A percentile compares a stretch with the other conserved stretches of the same genome.
Conservation (phyloP, 2,329 filamentous ascomycete genomes). For the Calonectria pseudoturangicola region DNA sequence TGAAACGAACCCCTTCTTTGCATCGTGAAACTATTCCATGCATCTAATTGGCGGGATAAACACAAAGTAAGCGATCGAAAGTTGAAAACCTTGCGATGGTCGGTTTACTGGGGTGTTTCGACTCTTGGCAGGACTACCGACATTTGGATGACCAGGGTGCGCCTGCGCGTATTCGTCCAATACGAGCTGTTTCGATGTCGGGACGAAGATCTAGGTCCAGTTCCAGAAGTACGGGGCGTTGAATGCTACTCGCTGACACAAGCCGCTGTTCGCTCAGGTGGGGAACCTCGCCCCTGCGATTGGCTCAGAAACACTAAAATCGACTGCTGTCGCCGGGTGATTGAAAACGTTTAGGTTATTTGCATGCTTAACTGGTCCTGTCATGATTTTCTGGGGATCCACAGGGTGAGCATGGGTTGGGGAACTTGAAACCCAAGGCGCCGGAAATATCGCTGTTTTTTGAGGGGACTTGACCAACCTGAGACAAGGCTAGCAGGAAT, state of each 20-base stretch:
- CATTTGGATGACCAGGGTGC: neutral
- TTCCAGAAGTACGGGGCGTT: neutral
- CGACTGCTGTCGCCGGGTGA: neutral
- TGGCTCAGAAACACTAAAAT: neutral
- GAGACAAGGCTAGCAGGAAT: slow-evolving; percentile 17
- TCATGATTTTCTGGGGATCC: slow-evolving; percentile 10
- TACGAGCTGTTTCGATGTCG: neutral
- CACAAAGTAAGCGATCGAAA: slow-evolving; percentile 3
- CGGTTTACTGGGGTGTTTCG: slow-evolving; percentile 1
- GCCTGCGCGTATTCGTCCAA: neutral
- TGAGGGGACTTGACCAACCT: slow-evolving; percentile 3
- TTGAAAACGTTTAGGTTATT: slow-evolving; percentile 15
- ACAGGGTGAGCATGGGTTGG: slow-evolving; percentile 8
- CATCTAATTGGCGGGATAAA: slow-evolving; percentile 6
- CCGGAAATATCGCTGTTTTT: neutral
- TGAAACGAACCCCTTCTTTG: neutral
- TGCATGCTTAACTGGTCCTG: slow-evolving; percentile 18
- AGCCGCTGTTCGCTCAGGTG: neutral
- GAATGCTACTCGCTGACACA: neutral
- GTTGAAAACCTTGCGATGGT: slow-evolving; percentile 9
- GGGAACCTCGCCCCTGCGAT: neutral
- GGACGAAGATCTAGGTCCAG: neutral
- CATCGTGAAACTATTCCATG: neutral
- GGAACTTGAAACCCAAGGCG: slow-evolving; percentile 3
- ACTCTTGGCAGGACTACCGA: slow-evolving; percentile 6